A percentile compares a stretch with the other conserved stretches of the same genome.
Evolutionary conservation across 2,329 filamentous ascomycete genomes (phyloP).

Genomic region (Fusarium annulatum): DNA sequence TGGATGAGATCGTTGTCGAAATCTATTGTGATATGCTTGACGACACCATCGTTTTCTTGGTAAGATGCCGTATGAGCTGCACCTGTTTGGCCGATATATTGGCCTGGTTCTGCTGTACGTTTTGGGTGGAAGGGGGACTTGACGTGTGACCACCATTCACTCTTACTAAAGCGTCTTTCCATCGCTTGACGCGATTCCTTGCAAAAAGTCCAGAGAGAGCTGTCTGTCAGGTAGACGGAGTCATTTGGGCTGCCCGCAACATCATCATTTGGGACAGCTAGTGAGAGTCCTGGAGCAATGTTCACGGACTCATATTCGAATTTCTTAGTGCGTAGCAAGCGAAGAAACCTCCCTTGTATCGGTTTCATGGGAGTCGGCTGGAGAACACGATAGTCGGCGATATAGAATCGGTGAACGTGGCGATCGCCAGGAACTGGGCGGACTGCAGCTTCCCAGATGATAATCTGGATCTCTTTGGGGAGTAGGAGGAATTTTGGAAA

Average conservation of each 20-base stretch:
- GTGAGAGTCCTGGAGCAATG: background rate
- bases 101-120: background rate
- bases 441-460: conserved; percentile 25
- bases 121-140: background rate
- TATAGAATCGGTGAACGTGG: conserved; percentile 27
- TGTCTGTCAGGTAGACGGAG: conserved; percentile 23
- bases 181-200: conserved; percentile 22
- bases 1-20: conserved; percentile 13
- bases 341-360: background rate
- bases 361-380: background rate
- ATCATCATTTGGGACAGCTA: conserved; percentile 15
- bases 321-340: background rate
- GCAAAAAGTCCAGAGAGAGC: conserved; percentile 17
- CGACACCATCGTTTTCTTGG: background rate
- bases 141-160: conserved; percentile 30
- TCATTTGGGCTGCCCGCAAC: conserved; percentile 9
- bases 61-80: conserved; percentile 16
- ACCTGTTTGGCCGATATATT: background rate
- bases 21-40: conserved; percentile 17
- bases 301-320: background rate
- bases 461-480: conserved; percentile 16
- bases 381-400: background rate
- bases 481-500: conserved; percentile 8
- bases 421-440: background rate
- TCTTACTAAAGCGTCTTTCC: conserved; percentile 6